Percentiles rank a stretch among this genome's conserved stretches.
Conservation (phyloP, 495 filamentous ascomycete species). For the Aspergillus saccharolyticus region DNA sequence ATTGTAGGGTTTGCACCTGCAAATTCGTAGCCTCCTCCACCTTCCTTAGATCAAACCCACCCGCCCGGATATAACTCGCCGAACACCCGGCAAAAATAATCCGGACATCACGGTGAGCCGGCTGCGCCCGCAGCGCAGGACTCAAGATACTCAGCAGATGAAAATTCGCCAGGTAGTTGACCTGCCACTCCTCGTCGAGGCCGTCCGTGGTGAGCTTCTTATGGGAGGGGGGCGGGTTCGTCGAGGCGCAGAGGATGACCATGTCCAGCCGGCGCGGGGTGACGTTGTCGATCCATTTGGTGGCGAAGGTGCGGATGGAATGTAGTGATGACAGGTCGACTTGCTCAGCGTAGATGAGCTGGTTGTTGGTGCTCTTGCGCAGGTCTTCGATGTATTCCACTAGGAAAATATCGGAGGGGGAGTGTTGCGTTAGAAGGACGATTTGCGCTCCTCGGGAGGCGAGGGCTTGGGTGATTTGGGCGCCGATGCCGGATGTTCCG, state of each 20-base stretch:
- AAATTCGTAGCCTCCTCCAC: conserved; percentile 22
- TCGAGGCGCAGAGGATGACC: conserved; percentile 79
- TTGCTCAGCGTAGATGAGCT: conserved; percentile 90
- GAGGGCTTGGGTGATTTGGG: conserved; percentile 64
- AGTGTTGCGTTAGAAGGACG: conserved; percentile 79
- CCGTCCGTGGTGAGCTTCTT: conserved; percentile 62
- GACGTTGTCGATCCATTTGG: conserved; percentile 95
- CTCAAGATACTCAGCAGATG: conserved; percentile 86
- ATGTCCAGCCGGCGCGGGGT: conserved; percentile 90
- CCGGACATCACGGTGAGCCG: conserved; percentile 85
- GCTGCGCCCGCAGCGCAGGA: conserved; percentile 83
- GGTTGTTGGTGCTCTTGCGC: conserved; percentile 71
- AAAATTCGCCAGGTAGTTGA: conserved; percentile 95
- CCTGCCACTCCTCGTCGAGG: conserved; percentile 82
- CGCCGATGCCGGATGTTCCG: conserved; percentile 90
- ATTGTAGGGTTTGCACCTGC: conserved; percentile 9
- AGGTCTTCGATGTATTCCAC: conserved; percentile 90
- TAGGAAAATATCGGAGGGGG: conserved; percentile 77
- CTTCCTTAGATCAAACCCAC: conserved; percentile 47
- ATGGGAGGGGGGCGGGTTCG: conserved; percentile 56
- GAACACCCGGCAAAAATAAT: conserved; percentile 80
- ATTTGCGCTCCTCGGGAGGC: conserved; percentile 84
- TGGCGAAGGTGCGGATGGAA: conserved; percentile 90
- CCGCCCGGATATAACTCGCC: conserved; percentile 69
- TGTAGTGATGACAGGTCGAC: conserved; percentile 83